phyloP scores from a whole-genome alignment of 768 basidiomycete species.

The Leccinum broughii region DNA sequence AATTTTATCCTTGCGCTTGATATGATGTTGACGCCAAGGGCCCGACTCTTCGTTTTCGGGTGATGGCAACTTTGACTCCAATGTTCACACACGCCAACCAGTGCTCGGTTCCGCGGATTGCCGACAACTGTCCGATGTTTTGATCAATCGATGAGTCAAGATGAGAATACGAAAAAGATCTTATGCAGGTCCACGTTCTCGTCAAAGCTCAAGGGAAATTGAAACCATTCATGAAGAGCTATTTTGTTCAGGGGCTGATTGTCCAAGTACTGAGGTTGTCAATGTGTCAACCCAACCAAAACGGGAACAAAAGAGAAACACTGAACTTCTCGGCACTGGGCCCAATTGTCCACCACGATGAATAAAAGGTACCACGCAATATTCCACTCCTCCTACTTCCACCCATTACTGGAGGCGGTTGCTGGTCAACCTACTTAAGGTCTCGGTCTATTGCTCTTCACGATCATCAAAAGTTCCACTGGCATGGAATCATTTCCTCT shows the following conservation, averaged over 20 bases:
- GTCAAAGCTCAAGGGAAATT: background rate
- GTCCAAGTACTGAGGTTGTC: background rate
- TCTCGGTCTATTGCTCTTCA: constrained; percentile 14
- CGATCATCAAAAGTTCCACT: background rate
- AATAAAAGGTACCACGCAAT: constrained; percentile 10
- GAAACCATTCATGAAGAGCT: background rate
- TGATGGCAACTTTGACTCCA: too few species aligned
- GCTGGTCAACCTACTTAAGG: constrained; percentile 15
- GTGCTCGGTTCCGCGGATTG: background rate
- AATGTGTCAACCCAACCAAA: background rate
- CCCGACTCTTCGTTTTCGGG: too few species aligned
- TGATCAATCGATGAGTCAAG: background rate
- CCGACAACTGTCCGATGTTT: background rate
- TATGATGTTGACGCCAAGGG: background rate
- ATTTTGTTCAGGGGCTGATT: constrained; percentile 11
- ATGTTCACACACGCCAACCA: background rate
- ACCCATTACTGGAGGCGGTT: constrained; percentile 21
- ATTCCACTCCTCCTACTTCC: background rate
- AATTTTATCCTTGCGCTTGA: too few species aligned
- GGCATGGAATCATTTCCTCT: constrained; percentile 32
- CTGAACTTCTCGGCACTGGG: background rate
- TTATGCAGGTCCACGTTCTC: background rate
- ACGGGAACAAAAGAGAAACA: constrained; percentile 20
- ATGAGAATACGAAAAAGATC: background rate
- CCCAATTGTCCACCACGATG: constrained; percentile 19